Base-by-base conservation (phyloP, 2,329 filamentous ascomycete genomes). In the Didymella lethalis region DNA sequence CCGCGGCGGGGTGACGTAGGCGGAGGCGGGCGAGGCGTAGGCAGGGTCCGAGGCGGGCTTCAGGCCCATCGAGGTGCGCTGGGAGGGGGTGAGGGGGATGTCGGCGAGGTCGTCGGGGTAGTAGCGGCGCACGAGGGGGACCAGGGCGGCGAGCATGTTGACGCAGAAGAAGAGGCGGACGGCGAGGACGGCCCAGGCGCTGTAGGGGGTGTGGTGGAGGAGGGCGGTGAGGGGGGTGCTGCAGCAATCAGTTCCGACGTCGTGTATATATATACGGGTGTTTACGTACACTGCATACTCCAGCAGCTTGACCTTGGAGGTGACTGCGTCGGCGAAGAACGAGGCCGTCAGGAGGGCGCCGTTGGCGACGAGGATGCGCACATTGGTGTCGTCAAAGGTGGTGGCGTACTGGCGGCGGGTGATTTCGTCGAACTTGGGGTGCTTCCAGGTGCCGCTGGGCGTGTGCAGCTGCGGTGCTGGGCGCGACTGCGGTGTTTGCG, bases 361-460 rank as follows among this genome's bases (percentile, higher is more conserved):
- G 75, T 96, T 97, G 78, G 88, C 87, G 29, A 87, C 73, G 50
- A 96, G 87, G 52, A 83, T 85, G 61, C 83, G 85, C 48, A 95
- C 79, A 65, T 97, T 94, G 74, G 86, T 86, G 67, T 93, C 88
- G 55, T 88, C 87, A 75, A 98, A 97, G 47, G 84, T 90, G 14
- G 88, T 87, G 20, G 88, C 89, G 75, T 91, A 89, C 73, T 93
- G 91, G 50, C 95, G 88, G 63, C 86, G 85, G 16, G 90, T 88
- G 74, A 99, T 96, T 78, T 98, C 94, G 70, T 92, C 85, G 64
- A 97, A 84, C 63, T 90, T 88, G 32, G 95, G 95, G 76, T 99
- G 95, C 72, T 88, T 87, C 94, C 95, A 99, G 73, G 89, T 92
- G 54, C 94, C 93, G 7, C 91, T 74, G 4, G 80, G 75, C 10